A percentile compares a stretch with the other conserved stretches of the same genome.
Evolutionary conservation across 306 rosid genomes (phyloP).

Genomic region (Sechiopsis laciniata): DNA sequence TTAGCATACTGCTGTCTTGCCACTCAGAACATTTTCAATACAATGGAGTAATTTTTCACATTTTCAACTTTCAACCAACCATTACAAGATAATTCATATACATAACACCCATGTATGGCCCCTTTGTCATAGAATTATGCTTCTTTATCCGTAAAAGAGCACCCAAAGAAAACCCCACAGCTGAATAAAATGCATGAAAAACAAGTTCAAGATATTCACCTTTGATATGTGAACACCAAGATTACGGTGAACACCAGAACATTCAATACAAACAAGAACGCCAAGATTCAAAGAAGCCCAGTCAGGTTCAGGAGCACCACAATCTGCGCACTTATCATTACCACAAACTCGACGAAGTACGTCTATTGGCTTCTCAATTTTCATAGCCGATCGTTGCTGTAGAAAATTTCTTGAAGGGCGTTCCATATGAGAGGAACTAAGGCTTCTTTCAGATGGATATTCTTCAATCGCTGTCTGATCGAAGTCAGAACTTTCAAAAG

Average conservation of each 20-base stretch:
- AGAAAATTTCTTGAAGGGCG: conserved; percentile 71
- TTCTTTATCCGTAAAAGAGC: not conserved
- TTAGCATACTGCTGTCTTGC: conserved; percentile 2
- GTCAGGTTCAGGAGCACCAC: conserved; percentile 95
- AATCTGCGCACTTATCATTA: conserved; percentile 95
- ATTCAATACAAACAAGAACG: conserved; percentile 96
- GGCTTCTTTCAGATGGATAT: conserved; percentile 62
- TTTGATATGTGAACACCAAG: conserved; percentile 98
- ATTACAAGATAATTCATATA: not conserved
- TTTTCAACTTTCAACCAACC: not conserved
- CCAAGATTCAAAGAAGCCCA: conserved; percentile 99
- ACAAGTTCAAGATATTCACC: conserved; percentile 38
- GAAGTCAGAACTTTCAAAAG: conserved; percentile 95
- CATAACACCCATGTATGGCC: not conserved
- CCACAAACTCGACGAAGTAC: conserved; percentile 76
- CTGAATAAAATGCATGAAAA: too few relatives aligned
- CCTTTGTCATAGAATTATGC: not conserved
- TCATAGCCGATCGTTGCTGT: conserved; percentile 63
- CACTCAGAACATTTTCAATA: not conserved
- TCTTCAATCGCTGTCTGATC: conserved; percentile 81
- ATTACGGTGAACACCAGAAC: conserved; percentile 97
- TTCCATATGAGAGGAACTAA: conserved; percentile 45
- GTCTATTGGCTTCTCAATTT: conserved; percentile 90
- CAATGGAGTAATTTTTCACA: conserved; percentile 10
- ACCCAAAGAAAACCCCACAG: not conserved